Evolutionary conservation across 1,284 basidiomycete species (phyloP).

Genomic region (Amylostereum areolatum): DNA sequence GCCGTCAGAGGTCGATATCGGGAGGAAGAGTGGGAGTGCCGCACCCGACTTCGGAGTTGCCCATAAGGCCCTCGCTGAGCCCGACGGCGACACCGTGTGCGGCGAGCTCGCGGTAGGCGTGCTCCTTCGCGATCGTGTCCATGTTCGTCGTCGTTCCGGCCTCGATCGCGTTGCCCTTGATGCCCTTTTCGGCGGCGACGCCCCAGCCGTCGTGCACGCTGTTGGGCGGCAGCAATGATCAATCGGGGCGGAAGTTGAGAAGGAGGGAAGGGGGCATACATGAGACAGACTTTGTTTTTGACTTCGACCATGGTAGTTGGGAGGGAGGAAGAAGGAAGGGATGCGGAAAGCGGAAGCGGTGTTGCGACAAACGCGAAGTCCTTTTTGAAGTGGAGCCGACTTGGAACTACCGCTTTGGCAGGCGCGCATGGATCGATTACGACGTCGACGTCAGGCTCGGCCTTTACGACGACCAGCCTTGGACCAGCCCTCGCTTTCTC

Average conservation of each 20-base stretch:
- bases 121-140: constrained; percentile 78
- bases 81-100: constrained; percentile 88
- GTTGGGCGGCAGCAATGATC: not conserved
- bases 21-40: constrained; percentile 16
- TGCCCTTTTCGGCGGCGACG: constrained; percentile 55
- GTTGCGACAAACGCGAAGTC: not conserved
- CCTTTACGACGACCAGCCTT: too few species aligned
- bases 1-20: constrained; percentile 1
- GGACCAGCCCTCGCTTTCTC: too few species aligned
- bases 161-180: constrained; percentile 83
- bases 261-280: constrained; percentile 43
- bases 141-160: constrained; percentile 81
- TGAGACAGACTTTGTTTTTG: constrained; percentile 87
- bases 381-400: too few species aligned
- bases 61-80: constrained; percentile 88
- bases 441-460: too few species aligned
- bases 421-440: too few species aligned
- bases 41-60: constrained; percentile 92
- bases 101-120: constrained; percentile 66
- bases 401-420: too few species aligned
- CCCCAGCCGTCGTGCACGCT: constrained; percentile 97
- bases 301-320: constrained; percentile 36
- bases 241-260: not conserved
- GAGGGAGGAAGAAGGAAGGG: not conserved
- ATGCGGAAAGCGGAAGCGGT: not conserved